Conservation (phyloP, 2,329 filamentous ascomycete genomes). For the Coleophoma eucalyptorum region DNA sequence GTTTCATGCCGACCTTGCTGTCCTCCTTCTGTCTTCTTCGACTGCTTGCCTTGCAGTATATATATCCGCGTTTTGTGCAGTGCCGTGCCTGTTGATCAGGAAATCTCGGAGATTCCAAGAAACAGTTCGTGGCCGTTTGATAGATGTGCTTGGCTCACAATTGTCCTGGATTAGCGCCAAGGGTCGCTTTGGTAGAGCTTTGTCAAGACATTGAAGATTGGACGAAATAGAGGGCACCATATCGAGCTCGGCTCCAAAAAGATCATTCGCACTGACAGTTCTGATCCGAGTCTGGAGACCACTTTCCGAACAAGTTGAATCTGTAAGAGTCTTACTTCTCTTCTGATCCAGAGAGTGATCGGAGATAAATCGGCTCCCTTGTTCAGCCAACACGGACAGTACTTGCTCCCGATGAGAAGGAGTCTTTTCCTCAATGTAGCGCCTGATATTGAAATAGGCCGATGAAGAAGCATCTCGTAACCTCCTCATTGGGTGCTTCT, state of each 20-base stretch:
- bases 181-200: background rate
- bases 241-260: slow-evolving; percentile 8
- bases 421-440: slow-evolving; percentile 12
- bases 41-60: too few relatives aligned
- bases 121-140: background rate
- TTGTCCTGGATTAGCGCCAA: background rate
- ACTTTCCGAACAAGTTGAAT: background rate
- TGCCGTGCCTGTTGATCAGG: background rate
- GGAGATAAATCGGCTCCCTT: slow-evolving; percentile 13
- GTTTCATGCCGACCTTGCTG: too few relatives aligned
- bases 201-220: background rate
- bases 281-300: background rate
- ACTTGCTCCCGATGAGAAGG: slow-evolving; percentile 14
- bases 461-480: slow-evolving; percentile 20
- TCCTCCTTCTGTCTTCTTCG: too few relatives aligned
- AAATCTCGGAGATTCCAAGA: background rate
- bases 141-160: background rate
- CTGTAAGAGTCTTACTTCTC: background rate
- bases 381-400: slow-evolving; percentile 16
- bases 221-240: background rate
- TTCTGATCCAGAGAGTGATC: background rate
- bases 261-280: slow-evolving; percentile 11
- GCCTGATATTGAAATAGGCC: slow-evolving; percentile 24
- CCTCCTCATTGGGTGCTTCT: slow-evolving; percentile 7
- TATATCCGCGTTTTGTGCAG: background rate